Percentiles rank a stretch among this genome's conserved stretches.
Evolutionary conservation across 805 yeast species (phyloP).

Genomic region (Saitoella complicata): DNA sequence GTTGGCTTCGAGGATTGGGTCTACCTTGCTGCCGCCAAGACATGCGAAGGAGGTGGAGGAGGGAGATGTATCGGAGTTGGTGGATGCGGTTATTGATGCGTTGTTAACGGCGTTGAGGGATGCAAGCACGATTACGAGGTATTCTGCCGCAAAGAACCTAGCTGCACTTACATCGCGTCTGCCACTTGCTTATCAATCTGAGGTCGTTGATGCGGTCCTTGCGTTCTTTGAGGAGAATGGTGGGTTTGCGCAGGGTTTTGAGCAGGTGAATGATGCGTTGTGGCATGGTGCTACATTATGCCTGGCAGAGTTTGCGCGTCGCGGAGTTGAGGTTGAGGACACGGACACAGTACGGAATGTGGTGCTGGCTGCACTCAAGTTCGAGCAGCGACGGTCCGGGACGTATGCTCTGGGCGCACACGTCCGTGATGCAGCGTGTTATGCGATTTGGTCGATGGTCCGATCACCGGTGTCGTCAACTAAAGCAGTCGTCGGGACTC

Average conservation of each 20-base stretch:
- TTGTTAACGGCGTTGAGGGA: too few species aligned
- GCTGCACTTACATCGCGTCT: slow-evolving; percentile 29
- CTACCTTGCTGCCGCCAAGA: too few species aligned
- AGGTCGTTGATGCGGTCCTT: slow-evolving; percentile 20
- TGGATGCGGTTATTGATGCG: too few species aligned
- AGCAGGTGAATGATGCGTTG: slow-evolving; percentile 6
- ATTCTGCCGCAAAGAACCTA: slow-evolving; percentile 49
- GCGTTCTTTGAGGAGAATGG: slow-evolving; percentile 13
- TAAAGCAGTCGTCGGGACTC: slow-evolving; percentile 9
- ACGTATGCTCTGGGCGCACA: slow-evolving; percentile 45
- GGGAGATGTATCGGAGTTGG: too few species aligned
- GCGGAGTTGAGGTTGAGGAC: slow-evolving; percentile 7
- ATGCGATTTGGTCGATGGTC: slow-evolving; percentile 63
- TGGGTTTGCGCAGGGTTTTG: neutral
- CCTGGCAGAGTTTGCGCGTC: slow-evolving; percentile 33
- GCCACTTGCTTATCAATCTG: slow-evolving; percentile 19
- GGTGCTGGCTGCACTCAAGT: slow-evolving; percentile 23
- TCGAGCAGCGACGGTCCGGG: slow-evolving; percentile 36
- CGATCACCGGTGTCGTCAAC: slow-evolving; percentile 20
- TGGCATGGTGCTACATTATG: slow-evolving; percentile 46
- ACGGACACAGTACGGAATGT: neutral
- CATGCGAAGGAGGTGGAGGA: too few species aligned
- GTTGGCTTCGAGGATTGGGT: too few species aligned
- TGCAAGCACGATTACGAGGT: slow-evolving; percentile 34
- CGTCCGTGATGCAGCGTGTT: slow-evolving; percentile 73